phyloP scores from a whole-genome alignment of 2,329 filamentous ascomycete species.

The Exutisphaerella laricina region DNA sequence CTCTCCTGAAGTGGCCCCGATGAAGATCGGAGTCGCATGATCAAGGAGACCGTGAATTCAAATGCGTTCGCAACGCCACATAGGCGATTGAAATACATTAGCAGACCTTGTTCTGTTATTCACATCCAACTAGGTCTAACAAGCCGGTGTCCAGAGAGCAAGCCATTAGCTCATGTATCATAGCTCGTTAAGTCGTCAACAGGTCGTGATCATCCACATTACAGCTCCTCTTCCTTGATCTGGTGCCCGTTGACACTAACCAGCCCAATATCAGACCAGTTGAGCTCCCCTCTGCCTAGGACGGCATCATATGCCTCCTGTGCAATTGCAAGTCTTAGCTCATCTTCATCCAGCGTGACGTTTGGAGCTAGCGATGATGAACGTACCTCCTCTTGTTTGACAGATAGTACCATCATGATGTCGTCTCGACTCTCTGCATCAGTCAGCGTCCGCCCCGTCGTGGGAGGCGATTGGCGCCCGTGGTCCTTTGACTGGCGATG shows the following conservation, averaged over 20 bases:
- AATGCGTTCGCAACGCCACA: too few species aligned
- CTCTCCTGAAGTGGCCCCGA: too few species aligned
- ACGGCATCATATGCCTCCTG: conserved; percentile 26
- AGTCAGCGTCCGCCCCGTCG: neutral
- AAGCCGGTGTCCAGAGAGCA: too few species aligned
- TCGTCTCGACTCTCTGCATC: neutral
- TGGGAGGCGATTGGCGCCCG: conserved; percentile 7
- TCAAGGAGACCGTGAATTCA: too few species aligned
- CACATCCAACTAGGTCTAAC: too few species aligned
- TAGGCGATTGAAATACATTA: too few species aligned
- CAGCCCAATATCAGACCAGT: conserved; percentile 26
- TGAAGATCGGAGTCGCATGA: too few species aligned
- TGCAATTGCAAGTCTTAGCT: conserved; percentile 17
- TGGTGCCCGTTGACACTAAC: conserved; percentile 27
- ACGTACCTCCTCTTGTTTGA: neutral
- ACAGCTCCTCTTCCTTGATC: conserved; percentile 28
- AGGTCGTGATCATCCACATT: conserved; percentile 5
- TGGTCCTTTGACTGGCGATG: neutral
- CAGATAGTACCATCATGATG: neutral
- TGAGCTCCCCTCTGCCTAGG: conserved; percentile 12
- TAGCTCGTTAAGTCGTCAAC: neutral
- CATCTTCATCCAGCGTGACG: neutral
- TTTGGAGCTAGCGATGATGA: neutral
- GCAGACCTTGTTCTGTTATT: too few species aligned
- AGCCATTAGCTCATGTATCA: neutral